phyloP scores from a whole-genome alignment of 2,329 filamentous ascomycete genomes.

The Sordariomycetes sp. region DNA sequence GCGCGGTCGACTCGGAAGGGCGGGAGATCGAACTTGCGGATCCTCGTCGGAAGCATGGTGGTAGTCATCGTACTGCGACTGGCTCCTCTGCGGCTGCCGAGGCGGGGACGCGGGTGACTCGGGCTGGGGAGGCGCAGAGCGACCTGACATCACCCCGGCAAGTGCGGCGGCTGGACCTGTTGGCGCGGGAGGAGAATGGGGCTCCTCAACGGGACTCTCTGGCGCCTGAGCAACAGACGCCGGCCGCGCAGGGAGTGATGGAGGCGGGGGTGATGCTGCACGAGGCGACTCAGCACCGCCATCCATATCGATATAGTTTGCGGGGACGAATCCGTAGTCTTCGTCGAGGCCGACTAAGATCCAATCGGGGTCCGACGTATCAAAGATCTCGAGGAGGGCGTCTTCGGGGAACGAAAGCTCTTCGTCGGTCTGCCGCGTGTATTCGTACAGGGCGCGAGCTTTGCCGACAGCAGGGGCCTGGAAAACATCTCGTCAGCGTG shows the following conservation, averaged over 20 bases:
- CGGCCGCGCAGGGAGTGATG: conserved; percentile 34
- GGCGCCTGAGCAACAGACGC: conserved; percentile 20
- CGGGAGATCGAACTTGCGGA: conserved; percentile 13
- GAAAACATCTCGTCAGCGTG: not conserved
- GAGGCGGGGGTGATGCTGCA: conserved; percentile 24
- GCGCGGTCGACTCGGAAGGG: conserved; percentile 20
- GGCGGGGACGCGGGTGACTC: conserved; percentile 8
- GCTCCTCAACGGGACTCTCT: conserved; percentile 18
- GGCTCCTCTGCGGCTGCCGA: conserved; percentile 14
- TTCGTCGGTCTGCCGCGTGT: conserved; percentile 93
- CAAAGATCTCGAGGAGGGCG: conserved; percentile 72
- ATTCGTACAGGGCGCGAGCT: conserved; percentile 95
- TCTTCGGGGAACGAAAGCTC: conserved; percentile 95
- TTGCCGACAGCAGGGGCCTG: conserved; percentile 57
- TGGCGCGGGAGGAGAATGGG: conserved; percentile 12
- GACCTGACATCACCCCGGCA: conserved; percentile 45
- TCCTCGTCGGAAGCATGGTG: conserved; percentile 14
- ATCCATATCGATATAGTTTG: conserved; percentile 85
- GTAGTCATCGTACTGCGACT: conserved; percentile 5
- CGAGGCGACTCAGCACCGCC: conserved; percentile 27
- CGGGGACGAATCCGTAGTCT: conserved; percentile 88
- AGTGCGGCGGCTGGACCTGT: conserved; percentile 43
- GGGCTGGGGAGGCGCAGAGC: conserved; percentile 24
- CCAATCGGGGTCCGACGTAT: conserved; percentile 91
- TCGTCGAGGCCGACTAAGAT: conserved; percentile 77